Base-by-base conservation (phyloP, 768 basidiomycete species). In the Kwoniella botswanensis region DNA sequence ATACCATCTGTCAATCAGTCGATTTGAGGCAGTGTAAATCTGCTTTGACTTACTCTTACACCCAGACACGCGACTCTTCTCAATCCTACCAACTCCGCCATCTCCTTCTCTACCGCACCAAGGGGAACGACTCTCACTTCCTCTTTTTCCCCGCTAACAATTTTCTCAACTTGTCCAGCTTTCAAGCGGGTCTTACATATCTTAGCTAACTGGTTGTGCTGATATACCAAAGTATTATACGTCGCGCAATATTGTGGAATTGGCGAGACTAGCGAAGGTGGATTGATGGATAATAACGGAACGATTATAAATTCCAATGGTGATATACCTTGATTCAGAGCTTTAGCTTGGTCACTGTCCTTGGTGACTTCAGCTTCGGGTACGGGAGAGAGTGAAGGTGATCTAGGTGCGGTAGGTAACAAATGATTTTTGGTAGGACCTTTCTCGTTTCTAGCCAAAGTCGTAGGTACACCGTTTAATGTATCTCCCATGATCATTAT, bases 221-320 rank as follows among this genome's bases (percentile, higher is more conserved):
- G 79, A 53, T 79, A 75, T 9, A 81, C 74, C 15, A 82, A 62
- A n/a, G 79, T 70, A 62, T 83, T 83, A 70, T 76, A 81, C 1
- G 78, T 82, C 5, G 79, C 76, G 58, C 76, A 78, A 55, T 83
- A 83, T 18, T 67, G 70, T 21, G 79, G 81, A n/a, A 83, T 71
- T 26, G 79, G 78, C 11, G 73, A 67, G 21, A 82, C 79, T 11
- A 83, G 73, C 1, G 75, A 65, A 29, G 61, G 74, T 10, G 82
- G 82, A 26, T 76, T 75, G 56, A 83, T 78, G 11, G 77, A 76
- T 4, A 70, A 57, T n/a, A 81, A 71, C 5, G 81, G 81, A 42
- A 81, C 71, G 60, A 82, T 53, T 52, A 83, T 75, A 68, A 63
- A 78, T 62, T 70, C 64, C 10, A 80, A 62, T 12, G 77, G 71